Base-by-base conservation (phyloP, 352 stramenopile genomes). In the Phytophthora cryptogea region DNA sequence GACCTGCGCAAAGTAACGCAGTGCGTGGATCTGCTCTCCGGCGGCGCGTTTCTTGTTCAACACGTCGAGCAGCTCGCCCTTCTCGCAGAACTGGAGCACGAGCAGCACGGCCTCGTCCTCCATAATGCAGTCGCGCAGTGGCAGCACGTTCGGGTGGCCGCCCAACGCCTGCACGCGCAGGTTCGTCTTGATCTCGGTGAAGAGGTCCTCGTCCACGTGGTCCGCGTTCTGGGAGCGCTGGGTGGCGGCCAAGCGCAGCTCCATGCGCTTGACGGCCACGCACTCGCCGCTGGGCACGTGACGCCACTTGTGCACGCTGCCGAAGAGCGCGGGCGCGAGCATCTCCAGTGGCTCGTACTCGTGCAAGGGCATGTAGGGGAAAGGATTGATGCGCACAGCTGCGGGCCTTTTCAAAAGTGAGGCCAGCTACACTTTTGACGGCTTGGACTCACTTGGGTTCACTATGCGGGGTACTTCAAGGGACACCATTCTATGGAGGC, bases 191-290 rank as follows among this genome's bases (percentile, higher is more conserved):
- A 90, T 68, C 50, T 95, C 86, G 1, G 72, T 70, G 43, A 88
- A 77, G 2, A 88, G 58, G 58, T 95, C 81, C 36, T 95, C 86
- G 4, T 90, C 75, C 28, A 91, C 77, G 20, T 69, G 66, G 40
- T 78, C 61, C 7, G 76, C 76, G 54, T 74, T 75, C 53, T 84
- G 78, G 41, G 74, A 77, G 45, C 76, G 76, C 43, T 74, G 72
- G 30, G 65, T 63, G 28, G 78, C 74, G 1, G 81, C 83, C 33
- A 67, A 78, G 17, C 46, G 57, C 27, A 92, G 69, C 42, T 93
- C 82, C 70, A 95, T 85, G 69, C 78, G 83, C 75, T 95, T 95
- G 62, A 92, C 69, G 16, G 84, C 86, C 51, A 91, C 81, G 46
- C 72, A 58, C 44, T 90, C 78, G 41, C 72, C 68, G 7, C 78